Conservation (phyloP, 2,329 filamentous ascomycete genomes). For the Microcyclosporella mali region DNA sequence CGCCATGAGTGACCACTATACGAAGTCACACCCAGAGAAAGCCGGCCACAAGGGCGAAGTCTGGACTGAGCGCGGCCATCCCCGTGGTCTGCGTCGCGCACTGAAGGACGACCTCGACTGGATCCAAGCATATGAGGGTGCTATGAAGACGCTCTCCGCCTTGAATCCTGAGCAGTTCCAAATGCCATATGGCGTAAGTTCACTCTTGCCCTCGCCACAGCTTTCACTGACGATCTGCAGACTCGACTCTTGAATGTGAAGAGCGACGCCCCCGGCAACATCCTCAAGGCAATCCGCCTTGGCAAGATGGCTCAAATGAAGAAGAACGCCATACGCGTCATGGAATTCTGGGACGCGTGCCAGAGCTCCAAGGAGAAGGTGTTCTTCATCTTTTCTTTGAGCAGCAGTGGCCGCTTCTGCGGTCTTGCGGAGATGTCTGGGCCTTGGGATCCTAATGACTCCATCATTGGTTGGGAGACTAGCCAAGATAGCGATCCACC, state of each 20-base stretch:
- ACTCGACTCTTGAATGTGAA: slow-evolving; percentile 29
- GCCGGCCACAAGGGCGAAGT: slow-evolving; percentile 7
- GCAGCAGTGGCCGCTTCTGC: slow-evolving; percentile 24
- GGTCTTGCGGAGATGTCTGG: slow-evolving; percentile 28
- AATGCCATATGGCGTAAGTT: slow-evolving; percentile 23
- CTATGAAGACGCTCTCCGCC: slow-evolving; percentile 14
- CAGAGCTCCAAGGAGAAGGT: slow-evolving; percentile 19
- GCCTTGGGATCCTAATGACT: slow-evolving; percentile 14
- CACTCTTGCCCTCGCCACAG: neutral
- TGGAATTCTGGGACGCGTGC: slow-evolving; percentile 19
- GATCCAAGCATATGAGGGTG: slow-evolving; percentile 19
- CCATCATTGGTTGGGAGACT: slow-evolving; percentile 20
- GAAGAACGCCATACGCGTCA: slow-evolving; percentile 24
- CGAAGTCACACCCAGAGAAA: slow-evolving; percentile 8
- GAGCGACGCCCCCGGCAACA: slow-evolving; percentile 22
- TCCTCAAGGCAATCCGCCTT: slow-evolving; percentile 16
- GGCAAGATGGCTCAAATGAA: slow-evolving; percentile 20
- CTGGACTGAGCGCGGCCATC: slow-evolving; percentile 13
- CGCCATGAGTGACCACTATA: slow-evolving; percentile 15
- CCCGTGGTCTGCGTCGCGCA: slow-evolving; percentile 14
- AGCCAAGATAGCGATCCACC: slow-evolving; percentile 6
- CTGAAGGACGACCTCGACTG: slow-evolving; percentile 16
- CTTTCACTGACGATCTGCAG: slow-evolving; percentile 16
- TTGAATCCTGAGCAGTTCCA: slow-evolving; percentile 26
- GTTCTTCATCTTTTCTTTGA: slow-evolving; percentile 28